Evolutionary conservation across 371 early-diverging fungal species (phyloP).

Genomic region (Saksenaea vasiformis): DNA sequence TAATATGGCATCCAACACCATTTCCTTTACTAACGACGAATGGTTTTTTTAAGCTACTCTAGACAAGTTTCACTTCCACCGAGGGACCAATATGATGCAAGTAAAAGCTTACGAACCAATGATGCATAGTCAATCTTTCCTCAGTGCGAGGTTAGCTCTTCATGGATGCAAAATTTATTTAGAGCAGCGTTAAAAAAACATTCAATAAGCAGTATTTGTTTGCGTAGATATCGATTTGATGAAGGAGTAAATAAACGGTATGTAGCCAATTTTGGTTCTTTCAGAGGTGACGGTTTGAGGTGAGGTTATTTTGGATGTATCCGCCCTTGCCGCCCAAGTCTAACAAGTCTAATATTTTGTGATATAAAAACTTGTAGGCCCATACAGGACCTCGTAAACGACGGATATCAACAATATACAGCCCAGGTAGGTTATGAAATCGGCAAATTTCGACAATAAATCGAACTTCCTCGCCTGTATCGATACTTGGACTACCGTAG

Average conservation of each 20-base stretch:
- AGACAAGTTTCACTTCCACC: too few species aligned
- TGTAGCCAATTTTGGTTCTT: background rate
- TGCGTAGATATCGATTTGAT: background rate
- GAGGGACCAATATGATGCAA: too few species aligned
- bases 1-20: too few species aligned
- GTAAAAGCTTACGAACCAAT: too few species aligned
- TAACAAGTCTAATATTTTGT: slow-evolving; percentile 62
- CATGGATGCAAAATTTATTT: too few species aligned
- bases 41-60: too few species aligned
- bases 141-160: too few species aligned
- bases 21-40: too few species aligned
- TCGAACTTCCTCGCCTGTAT: slow-evolving; percentile 78
- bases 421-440: slow-evolving; percentile 80
- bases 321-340: slow-evolving; percentile 49
- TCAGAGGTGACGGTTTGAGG: background rate
- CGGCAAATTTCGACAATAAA: slow-evolving; percentile 86
- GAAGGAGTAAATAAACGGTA: background rate
- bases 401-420: slow-evolving; percentile 87
- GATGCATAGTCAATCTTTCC: too few species aligned
- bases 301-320: slow-evolving; percentile 18
- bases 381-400: slow-evolving; percentile 86
- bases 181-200: too few species aligned
- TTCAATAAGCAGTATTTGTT: too few species aligned
- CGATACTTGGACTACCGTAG: slow-evolving; percentile 90
- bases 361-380: slow-evolving; percentile 90